phyloP scores from a whole-genome alignment of 805 yeast genomes.

The Metschnikowia proteae region DNA sequence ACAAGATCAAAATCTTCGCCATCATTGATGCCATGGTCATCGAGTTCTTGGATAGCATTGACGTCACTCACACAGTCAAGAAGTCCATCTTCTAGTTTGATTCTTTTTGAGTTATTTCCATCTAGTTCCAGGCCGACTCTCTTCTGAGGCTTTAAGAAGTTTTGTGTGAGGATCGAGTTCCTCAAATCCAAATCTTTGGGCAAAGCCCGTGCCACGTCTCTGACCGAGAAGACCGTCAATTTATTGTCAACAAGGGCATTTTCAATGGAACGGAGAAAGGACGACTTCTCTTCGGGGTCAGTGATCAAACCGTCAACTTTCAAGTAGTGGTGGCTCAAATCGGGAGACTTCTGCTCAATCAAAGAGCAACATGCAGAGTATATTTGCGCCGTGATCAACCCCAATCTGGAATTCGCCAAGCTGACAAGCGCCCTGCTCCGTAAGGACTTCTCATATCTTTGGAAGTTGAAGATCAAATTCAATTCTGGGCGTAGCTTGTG shows the following conservation, averaged over 20 bases:
- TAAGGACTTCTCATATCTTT: slow-evolving; percentile 62
- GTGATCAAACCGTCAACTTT: slow-evolving; percentile 47
- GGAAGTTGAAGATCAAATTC: slow-evolving; percentile 58
- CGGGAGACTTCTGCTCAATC: slow-evolving; percentile 56
- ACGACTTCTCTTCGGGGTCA: slow-evolving; percentile 42
- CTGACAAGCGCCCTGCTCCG: slow-evolving; percentile 62
- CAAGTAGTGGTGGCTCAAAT: slow-evolving; percentile 36
- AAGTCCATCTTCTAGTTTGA: slow-evolving; percentile 36
- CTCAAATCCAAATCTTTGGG: slow-evolving; percentile 43
- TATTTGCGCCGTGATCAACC: slow-evolving; percentile 60
- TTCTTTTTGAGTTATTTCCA: slow-evolving; percentile 26
- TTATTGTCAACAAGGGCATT: slow-evolving; percentile 32
- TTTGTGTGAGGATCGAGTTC: slow-evolving; percentile 42
- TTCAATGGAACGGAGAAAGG: slow-evolving; percentile 27
- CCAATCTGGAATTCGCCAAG: slow-evolving; percentile 64
- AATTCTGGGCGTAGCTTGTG: slow-evolving; percentile 47
- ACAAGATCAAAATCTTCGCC: slow-evolving; percentile 5
- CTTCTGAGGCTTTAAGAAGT: slow-evolving; percentile 35
- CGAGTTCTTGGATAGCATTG: slow-evolving; percentile 20
- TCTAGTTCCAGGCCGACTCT: slow-evolving; percentile 8
- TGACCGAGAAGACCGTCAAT: slow-evolving; percentile 33
- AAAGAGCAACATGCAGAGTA: slow-evolving; percentile 54
- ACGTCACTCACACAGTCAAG: slow-evolving; percentile 2
- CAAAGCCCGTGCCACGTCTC: slow-evolving; percentile 33
- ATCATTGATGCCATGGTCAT: slow-evolving; percentile 15